These are phyloP conservation scores for Evernia prunastri DNA, from an alignment of 495 filamentous ascomycete genomes.

Conservation along the genomic window DNA sequence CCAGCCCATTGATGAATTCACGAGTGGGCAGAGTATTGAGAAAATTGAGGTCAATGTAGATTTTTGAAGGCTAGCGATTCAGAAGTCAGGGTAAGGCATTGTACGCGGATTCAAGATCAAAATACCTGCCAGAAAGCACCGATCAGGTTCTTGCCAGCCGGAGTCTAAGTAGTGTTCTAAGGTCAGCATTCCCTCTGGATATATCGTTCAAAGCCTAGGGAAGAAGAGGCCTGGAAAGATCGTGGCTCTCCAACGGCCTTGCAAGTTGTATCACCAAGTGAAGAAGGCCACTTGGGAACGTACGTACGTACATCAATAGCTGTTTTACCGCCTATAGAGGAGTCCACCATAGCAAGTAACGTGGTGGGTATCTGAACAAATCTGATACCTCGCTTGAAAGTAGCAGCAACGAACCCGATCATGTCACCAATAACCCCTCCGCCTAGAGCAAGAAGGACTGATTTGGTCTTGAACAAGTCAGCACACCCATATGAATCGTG, in stretches of 20 bases:
- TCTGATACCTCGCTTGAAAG: conserved; percentile 95
- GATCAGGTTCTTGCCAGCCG: conserved; percentile 94
- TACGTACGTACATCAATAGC: conserved; percentile 60
- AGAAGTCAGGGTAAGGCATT: background rate
- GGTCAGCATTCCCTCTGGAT: background rate
- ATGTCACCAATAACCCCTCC: conserved; percentile 97
- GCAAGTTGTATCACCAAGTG: background rate
- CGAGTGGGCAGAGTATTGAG: conserved; percentile 83
- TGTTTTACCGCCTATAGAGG: conserved; percentile 96
- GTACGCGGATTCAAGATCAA: background rate
- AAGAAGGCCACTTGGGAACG: background rate
- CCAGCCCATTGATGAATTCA: conserved; percentile 98
- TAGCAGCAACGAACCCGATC: conserved; percentile 93
- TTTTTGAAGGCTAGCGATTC: conserved; percentile 54
- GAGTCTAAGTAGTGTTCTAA: conserved; percentile 27
- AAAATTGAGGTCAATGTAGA: conserved; percentile 92
- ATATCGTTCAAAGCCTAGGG: background rate
- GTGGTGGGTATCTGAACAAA: conserved; percentile 97
- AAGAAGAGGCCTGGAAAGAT: background rate
- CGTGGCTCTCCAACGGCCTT: background rate
- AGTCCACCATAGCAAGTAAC: conserved; percentile 94
- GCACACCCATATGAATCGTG: background rate
- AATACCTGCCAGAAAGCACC: conserved; percentile 82
- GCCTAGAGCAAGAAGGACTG: conserved; percentile 90
- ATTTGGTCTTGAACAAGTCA: conserved; percentile 73